Evolutionary conservation across 2,329 filamentous ascomycete genomes (phyloP).

Genomic region (Aurifilum marmelostoma): DNA sequence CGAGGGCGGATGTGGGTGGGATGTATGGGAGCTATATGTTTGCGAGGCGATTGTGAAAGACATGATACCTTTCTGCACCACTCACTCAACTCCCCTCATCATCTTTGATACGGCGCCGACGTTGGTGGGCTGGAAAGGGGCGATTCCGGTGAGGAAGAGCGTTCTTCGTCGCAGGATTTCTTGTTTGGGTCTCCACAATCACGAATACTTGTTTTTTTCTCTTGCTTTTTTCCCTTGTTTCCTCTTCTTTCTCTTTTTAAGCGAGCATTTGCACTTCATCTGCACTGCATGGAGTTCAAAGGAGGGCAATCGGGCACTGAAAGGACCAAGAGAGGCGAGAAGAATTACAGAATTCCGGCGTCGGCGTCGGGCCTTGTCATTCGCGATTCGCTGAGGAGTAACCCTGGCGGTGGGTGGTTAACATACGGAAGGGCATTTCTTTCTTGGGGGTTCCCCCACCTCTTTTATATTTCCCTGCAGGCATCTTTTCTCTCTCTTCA

Average conservation of each 20-base stretch:
- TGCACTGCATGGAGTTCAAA: constrained; percentile 4
- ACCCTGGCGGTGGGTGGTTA: no score
- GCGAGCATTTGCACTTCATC: constrained; percentile 4
- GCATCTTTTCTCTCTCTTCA: no score
- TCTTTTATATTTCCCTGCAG: background rate
- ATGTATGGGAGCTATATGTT: constrained; percentile 82
- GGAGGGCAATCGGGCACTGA: background rate
- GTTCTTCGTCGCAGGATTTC: no score
- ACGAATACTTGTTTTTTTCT: background rate
- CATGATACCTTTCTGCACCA: background rate
- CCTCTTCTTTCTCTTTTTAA: background rate
- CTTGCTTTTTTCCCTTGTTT: background rate
- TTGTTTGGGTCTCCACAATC: background rate
- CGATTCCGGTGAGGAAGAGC: no score
- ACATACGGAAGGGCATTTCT: background rate
- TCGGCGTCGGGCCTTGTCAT: background rate
- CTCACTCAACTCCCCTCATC: background rate
- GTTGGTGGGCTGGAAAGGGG: background rate
- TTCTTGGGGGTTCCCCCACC: no score
- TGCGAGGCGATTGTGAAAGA: constrained; percentile 56
- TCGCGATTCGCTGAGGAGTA: background rate
- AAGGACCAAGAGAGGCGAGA: background rate
- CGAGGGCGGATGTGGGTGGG: constrained; percentile 86
- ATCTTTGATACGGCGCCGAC: background rate
- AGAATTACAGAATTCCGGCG: background rate